Base-by-base conservation (phyloP, 1,284 basidiomycete genomes). In the Apiotrichum gamsii region DNA sequence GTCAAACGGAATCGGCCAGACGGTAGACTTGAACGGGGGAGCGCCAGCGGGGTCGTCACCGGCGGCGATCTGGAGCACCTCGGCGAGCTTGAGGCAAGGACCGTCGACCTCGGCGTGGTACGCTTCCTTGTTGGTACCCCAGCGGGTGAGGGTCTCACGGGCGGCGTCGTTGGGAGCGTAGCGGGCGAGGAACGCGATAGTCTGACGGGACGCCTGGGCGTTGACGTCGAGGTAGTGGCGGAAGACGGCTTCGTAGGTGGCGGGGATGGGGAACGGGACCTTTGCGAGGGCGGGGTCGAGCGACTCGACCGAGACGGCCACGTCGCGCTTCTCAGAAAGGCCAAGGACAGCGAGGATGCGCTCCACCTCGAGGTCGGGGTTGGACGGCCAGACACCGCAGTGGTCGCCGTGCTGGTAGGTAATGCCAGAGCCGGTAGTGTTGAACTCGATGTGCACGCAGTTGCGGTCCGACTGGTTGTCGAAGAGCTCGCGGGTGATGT, bases 351-450 rank as follows among this genome's bases (percentile, higher is more conserved):
- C 83, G 19, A 98, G 80, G 36, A 94, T 80, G 48, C 94, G 85
- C 47, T 90, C 83, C 34, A 97, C 91, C 67, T 97, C 91, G 43
- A 83, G 67, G 56, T 96, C 90, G 3, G 94, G 81, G 74, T 98
- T 98, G 50, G 83, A 82, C 15, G 95, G 91, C 95, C 95, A 98
- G 39, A 98, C 82, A 53, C 91, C 94, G 55, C 96, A 83, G 70
- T 98, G 94, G 72, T 98, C 94, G 51, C 94, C 94, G 60, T 96
- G 91, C 73, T 97, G 94, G 74, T 98, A 98, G n/a, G 85, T 87
- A 64, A 97, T 87, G 47, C 93, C 93, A 41, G 90, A 93, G 33
- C 89, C 90, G 71, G 93, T 89, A 31, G 89, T 91, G 74, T 85
- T 85, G 63, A 98, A 85, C 69, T 98, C 94, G 67, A 94, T 78